Percentiles rank a stretch among this genome's conserved stretches.
These are phyloP conservation scores for Myxozyma neglecta DNA, from an alignment of 805 yeast species.

Conservation along the genomic window DNA sequence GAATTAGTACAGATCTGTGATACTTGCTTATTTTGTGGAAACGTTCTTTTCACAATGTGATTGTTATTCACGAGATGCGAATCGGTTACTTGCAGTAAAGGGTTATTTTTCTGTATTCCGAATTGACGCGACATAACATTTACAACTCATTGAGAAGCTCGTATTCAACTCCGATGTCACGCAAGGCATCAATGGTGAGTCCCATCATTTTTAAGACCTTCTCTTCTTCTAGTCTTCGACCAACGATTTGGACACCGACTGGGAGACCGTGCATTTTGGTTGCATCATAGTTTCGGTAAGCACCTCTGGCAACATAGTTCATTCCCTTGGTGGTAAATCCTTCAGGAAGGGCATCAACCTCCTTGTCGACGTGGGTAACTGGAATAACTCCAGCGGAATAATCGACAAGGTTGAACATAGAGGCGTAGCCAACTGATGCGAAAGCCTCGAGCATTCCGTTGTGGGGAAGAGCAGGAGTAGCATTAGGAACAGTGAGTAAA, in stretches of 20 bases:
- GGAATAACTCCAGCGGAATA: conserved; percentile 60
- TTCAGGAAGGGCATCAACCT: conserved; percentile 39
- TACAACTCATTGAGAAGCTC: conserved; percentile 33
- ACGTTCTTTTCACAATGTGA: neutral
- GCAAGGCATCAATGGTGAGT: conserved; percentile 42
- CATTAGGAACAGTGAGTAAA: conserved; percentile 45
- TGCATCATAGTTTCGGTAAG: conserved; percentile 52
- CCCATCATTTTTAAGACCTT: conserved; percentile 54
- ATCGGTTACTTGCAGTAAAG: neutral
- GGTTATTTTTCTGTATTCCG: neutral
- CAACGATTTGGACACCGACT: conserved; percentile 63
- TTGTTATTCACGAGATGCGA: neutral
- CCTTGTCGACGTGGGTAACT: conserved; percentile 53
- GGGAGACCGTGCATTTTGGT: conserved; percentile 59
- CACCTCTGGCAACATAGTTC: conserved; percentile 48
- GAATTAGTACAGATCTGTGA: neutral
- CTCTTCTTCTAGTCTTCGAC: conserved; percentile 62
- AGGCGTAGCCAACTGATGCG: conserved; percentile 53
- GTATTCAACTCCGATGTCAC: conserved; percentile 37
- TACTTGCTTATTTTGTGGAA: conserved; percentile 26
- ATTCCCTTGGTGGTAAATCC: conserved; percentile 36
- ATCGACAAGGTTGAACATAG: conserved; percentile 55
- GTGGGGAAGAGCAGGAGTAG: conserved; percentile 48
- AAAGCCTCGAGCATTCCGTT: conserved; percentile 41
- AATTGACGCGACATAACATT: neutral